Evolutionary conservation across 495 filamentous ascomycete species (phyloP), one percentile per base, ranked within the genome.

Genomic region (Aspergillus mulundensis): DNA sequence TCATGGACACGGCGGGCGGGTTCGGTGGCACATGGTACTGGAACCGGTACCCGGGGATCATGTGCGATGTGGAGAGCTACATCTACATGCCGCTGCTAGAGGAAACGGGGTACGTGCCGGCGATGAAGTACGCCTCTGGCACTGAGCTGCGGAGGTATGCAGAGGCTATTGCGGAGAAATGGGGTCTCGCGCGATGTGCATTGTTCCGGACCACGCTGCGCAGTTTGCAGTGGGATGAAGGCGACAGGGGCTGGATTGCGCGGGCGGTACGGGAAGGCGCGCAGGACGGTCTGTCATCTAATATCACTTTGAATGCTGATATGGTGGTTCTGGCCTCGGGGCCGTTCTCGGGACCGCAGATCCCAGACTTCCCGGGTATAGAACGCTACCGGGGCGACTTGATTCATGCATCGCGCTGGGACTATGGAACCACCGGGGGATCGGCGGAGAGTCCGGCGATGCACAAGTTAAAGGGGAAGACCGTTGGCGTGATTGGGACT

Each of bases 61-160:
- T 56, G 39, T 70, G 68, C 24, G 70, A 73, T 51, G 43, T 63
- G 11, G 69, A 73, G 36, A 66, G 64, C 36, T 67, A 66, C 34
- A 57, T 56, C 7, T 73, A 73, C 41, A 59, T 87, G 66, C 82
- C 84, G 0, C 60, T 82, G 12, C 66, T 86, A n/a, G 83, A 86
- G 39, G 83, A 85, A 61, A 85, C 74, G 3, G 80, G 76, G 0
- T 84, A 80, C 56, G 68, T 83, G 50, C 83, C 82, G 0, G 72
- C 62, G 20, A 66, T 72, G 15, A 56, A 61, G 43, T 73, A 75
- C 42, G 53, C 56, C 0, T 32, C 25, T 0, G 66, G 68, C 0
- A 15, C 47, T 2, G 70, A 73, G 50, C 49, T 73, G 18, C 48
- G 61, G 6, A 43, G 39, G 8, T 54, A 75, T 50, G 59, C 64